These are phyloP conservation scores for Penicillium fimorum DNA, from an alignment of 495 filamentous ascomycete species.

Conservation along the genomic window DNA sequence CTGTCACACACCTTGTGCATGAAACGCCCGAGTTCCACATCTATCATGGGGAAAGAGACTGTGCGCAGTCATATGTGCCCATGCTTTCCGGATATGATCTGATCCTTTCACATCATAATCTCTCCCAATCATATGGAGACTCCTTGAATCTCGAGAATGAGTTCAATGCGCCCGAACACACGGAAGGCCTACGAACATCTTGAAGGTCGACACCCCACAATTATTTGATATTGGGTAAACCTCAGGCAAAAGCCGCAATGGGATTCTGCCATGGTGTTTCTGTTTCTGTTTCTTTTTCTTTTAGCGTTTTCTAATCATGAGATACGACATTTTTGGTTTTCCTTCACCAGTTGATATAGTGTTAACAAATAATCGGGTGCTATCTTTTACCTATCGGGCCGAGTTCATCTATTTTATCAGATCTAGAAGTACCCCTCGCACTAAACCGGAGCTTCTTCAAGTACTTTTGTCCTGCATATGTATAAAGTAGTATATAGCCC, in stretches of 20 bases:
- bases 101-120: not conserved
- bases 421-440: not conserved
- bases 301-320: conserved; percentile 6
- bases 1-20: conserved; percentile 40
- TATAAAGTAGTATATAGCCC: not conserved
- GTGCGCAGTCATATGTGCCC: not conserved
- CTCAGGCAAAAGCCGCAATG: not conserved
- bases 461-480: conserved; percentile 5
- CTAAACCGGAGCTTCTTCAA: not conserved
- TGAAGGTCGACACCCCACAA: not conserved
- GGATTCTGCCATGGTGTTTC: not conserved
- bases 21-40: not conserved
- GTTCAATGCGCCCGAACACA: not conserved
- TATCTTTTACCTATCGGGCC: not conserved
- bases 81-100: not conserved
- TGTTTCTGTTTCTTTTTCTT: not conserved
- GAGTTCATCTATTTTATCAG: not conserved
- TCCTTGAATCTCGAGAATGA: not conserved
- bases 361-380: not conserved
- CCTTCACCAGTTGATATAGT: not conserved
- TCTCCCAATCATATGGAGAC: not conserved
- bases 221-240: not conserved
- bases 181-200: not conserved
- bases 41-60: not conserved
- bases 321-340: conserved; percentile 8